These are phyloP conservation scores for Naematelia aurantialba DNA, from an alignment of 768 basidiomycete species.

Conservation along the genomic window DNA sequence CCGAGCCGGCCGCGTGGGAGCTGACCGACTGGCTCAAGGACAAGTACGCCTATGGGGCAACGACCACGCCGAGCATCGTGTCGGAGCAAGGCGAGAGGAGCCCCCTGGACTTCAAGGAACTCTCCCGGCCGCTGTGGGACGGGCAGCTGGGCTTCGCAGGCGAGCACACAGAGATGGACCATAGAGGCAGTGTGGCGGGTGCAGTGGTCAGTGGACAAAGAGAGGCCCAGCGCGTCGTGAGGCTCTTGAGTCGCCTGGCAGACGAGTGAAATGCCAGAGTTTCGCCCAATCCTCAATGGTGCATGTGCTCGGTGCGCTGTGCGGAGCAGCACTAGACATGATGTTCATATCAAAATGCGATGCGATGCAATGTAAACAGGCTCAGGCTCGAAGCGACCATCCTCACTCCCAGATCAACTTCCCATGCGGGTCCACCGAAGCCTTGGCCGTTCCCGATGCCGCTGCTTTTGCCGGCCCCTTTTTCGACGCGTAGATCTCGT, in stretches of 20 bases:
- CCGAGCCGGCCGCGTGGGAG: slow-evolving; percentile 20
- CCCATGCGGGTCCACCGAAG: slow-evolving; percentile 30
- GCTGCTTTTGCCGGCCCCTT: slow-evolving; percentile 10
- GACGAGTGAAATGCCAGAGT: neutral
- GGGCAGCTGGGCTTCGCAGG: slow-evolving; percentile 52
- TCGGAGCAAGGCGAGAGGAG: slow-evolving; percentile 25
- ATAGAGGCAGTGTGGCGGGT: slow-evolving; percentile 50
- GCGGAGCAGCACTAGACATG: no score
- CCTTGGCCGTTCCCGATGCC: slow-evolving; percentile 12
- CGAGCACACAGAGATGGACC: slow-evolving; percentile 53
- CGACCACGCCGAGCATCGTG: slow-evolving; percentile 47
- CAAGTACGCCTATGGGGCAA: slow-evolving; percentile 50
- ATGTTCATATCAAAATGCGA: no score
- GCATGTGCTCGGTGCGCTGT: no score
- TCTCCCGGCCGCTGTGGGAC: slow-evolving; percentile 47
- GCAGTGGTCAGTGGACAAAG: slow-evolving; percentile 51
- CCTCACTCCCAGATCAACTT: slow-evolving; percentile 43
- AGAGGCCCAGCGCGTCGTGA: slow-evolving; percentile 49
- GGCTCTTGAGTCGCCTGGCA: slow-evolving; percentile 29
- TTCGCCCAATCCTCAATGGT: no score
- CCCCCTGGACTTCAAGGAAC: slow-evolving; percentile 51
- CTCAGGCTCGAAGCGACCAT: neutral
- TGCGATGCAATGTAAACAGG: neutral
- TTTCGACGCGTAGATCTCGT: slow-evolving; percentile 34
- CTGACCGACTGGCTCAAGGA: slow-evolving; percentile 50